Conservation (phyloP, 2,329 filamentous ascomycete species). For the Pestalotiopsis sp. region DNA sequence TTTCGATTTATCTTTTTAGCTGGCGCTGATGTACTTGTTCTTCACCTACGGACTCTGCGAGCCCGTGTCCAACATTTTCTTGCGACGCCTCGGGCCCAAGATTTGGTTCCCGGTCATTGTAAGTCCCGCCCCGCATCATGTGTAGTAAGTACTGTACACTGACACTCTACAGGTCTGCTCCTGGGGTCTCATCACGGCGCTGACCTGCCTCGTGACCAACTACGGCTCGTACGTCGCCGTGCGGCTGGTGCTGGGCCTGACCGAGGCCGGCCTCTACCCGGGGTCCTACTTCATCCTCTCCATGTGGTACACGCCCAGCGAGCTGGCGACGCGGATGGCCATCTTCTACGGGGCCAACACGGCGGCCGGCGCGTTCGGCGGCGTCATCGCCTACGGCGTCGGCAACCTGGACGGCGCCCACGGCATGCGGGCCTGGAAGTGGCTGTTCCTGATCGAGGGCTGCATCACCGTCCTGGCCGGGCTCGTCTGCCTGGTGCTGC, state of each 20-base stretch:
- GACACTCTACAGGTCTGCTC: not conserved
- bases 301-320: conserved; percentile 25
- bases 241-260: conserved; percentile 22
- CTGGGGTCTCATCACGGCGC: conserved; percentile 18
- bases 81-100: conserved; percentile 41
- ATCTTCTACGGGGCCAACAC: conserved; percentile 35
- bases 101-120: conserved; percentile 25
- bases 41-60: conserved; percentile 26
- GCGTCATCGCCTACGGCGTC: conserved; percentile 41
- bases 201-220: conserved; percentile 16
- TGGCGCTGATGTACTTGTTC: conserved; percentile 36
- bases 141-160: no score
- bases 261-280: conserved; percentile 27
- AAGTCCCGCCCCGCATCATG: not conserved
- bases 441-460: conserved; percentile 27
- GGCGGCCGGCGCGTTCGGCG: conserved; percentile 37
- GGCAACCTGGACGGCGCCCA: conserved; percentile 32
- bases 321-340: conserved; percentile 21
- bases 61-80: conserved; percentile 28
- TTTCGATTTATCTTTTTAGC: conserved; percentile 12
- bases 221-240: conserved; percentile 17
- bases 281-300: conserved; percentile 25
- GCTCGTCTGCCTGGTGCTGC: conserved; percentile 36
- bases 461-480: conserved; percentile 30
- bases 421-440: conserved; percentile 40